A percentile compares a stretch with the other conserved stretches of the same genome.
These are phyloP conservation scores for Xylariomycetidae sp. DNA, from an alignment of 2,329 filamentous ascomycete genomes.

Conservation along the genomic window DNA sequence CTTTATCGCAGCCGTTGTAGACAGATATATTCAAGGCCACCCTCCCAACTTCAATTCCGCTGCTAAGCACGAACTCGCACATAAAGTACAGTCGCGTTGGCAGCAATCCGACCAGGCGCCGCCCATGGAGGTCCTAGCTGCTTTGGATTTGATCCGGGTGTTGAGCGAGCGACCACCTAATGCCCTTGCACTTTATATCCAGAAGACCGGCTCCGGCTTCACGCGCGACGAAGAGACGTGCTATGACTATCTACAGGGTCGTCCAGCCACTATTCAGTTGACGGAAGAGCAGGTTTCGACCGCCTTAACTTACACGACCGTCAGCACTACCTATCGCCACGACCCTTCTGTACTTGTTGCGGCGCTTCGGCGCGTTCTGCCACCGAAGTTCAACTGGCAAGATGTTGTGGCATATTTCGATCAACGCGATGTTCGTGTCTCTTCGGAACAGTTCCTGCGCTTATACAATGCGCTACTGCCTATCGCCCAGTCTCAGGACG, in stretches of 20 bases:
- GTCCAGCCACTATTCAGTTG: slow-evolving; percentile 55
- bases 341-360: slow-evolving; percentile 54
- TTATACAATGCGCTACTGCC: slow-evolving; percentile 76
- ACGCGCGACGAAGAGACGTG: slow-evolving; percentile 72
- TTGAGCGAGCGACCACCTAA: slow-evolving; percentile 55
- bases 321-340: slow-evolving; percentile 52
- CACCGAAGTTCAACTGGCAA: slow-evolving; percentile 63
- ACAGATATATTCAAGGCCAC: slow-evolving; percentile 82
- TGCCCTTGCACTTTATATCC: slow-evolving; percentile 62
- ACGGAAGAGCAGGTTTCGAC: slow-evolving; percentile 78
- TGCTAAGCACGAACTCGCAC: slow-evolving; percentile 63
- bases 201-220: slow-evolving; percentile 68
- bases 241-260: slow-evolving; percentile 47
- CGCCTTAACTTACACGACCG: slow-evolving; percentile 64
- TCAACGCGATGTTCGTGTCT: slow-evolving; percentile 69
- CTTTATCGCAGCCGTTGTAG: slow-evolving; percentile 75
- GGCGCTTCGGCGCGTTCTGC: slow-evolving; percentile 57
- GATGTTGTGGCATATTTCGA: slow-evolving; percentile 78
- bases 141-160: slow-evolving; percentile 64
- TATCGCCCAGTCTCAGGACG: slow-evolving; percentile 54
- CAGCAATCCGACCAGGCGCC: slow-evolving; percentile 57
- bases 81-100: slow-evolving; percentile 66
- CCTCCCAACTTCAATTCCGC: slow-evolving; percentile 80
- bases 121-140: slow-evolving; percentile 66
- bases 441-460: slow-evolving; percentile 73